A percentile compares a stretch with the other conserved stretches of the same genome.
Conservation (phyloP, 106 monocot genomes). For the Iris macrosiphon region DNA sequence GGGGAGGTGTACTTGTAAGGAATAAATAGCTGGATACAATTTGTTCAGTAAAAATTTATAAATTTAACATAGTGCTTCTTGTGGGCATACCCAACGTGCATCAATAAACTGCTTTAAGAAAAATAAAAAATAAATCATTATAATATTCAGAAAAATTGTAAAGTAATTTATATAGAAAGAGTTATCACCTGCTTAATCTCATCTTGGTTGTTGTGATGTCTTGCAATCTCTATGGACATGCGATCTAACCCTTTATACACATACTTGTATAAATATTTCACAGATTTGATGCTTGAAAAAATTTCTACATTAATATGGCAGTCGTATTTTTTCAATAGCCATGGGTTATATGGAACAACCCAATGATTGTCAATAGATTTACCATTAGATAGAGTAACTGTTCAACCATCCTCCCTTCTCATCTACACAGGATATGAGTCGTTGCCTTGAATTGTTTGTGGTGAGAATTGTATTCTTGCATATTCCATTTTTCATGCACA, state of each 20-base stretch:
- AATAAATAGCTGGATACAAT: neutral
- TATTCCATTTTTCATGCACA: neutral
- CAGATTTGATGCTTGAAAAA: neutral
- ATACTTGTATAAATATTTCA: slow-evolving; percentile 1
- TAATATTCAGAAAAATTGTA: no score
- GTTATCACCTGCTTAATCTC: neutral
- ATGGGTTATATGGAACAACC: slow-evolving; percentile 3
- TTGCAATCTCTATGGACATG: neutral
- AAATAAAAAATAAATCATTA: no score
- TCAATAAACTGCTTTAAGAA: neutral
- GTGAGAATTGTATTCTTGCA: neutral
- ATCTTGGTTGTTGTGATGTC: neutral
- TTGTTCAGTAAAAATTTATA: neutral
- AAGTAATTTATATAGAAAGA: no score
- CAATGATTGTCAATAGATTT: neutral
- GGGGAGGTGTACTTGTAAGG: no score
- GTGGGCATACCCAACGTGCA: neutral
- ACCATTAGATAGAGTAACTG: neutral
- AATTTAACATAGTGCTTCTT: neutral
- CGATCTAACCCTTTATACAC: neutral
- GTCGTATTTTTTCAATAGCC: neutral
- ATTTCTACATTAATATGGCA: slow-evolving; percentile 14
- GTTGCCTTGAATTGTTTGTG: neutral
- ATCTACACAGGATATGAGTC: slow-evolving; percentile 4
- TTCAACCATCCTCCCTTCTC: neutral